Conservation (phyloP, 2,329 filamentous ascomycete species). For the Stylonectria norvegica region DNA sequence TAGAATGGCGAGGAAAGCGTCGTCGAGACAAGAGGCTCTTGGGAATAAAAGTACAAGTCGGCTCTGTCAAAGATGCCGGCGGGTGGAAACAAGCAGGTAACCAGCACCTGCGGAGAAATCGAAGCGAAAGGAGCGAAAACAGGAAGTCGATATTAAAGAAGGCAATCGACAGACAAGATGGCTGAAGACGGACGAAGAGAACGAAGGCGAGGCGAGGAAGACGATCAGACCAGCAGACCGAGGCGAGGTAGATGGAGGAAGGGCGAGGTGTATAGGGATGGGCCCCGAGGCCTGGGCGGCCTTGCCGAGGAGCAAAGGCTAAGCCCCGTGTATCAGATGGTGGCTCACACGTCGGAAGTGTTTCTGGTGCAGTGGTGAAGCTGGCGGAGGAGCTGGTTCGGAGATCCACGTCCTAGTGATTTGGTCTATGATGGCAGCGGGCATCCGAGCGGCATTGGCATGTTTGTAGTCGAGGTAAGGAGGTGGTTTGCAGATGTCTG, state of each 20-base stretch:
- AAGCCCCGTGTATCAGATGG: constrained; percentile 1
- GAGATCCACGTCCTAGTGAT: constrained; percentile 19
- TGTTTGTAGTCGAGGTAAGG: constrained; percentile 2
- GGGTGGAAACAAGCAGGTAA: constrained; percentile 41
- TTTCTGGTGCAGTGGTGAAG: constrained; percentile 29
- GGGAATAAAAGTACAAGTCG: constrained; percentile 13
- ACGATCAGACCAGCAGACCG: constrained; percentile 11
- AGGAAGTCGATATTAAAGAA: constrained; percentile 16
- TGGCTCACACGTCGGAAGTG: constrained; percentile 34
- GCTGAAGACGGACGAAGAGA: constrained; percentile 4
- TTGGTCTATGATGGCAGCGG: constrained; percentile 22
- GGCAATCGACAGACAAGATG: constrained; percentile 7
- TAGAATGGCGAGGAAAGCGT: background rate
- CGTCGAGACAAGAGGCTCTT: constrained; percentile 3
- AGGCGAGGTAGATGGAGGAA: background rate
- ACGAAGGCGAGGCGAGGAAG: constrained; percentile 11
- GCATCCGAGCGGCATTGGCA: constrained; percentile 51
- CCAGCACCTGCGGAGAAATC: constrained; percentile 50
- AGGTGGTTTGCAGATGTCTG: constrained; percentile 1
- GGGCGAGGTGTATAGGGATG: constrained; percentile 7
- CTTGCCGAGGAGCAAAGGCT: background rate
- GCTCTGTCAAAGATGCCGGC: constrained; percentile 28
- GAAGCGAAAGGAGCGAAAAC: constrained; percentile 22
- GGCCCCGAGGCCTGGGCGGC: background rate
- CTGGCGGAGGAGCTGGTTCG: constrained; percentile 36